These are phyloP conservation scores for Diaporthe amygdali DNA, from an alignment of 2,329 filamentous ascomycete species.

Conservation along the genomic window DNA sequence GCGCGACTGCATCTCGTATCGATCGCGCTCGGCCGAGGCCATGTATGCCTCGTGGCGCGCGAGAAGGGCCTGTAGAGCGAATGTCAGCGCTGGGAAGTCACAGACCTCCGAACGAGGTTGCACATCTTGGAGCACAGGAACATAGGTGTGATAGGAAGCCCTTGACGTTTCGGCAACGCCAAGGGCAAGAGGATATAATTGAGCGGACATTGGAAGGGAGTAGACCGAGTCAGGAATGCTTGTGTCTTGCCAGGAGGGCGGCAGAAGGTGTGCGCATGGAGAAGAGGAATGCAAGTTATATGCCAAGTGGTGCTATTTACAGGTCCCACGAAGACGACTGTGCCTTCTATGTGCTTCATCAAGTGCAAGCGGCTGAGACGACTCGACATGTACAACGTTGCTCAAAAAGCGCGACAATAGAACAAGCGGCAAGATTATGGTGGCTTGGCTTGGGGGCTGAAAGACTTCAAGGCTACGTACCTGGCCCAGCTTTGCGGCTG, in stretches of 20 bases:
- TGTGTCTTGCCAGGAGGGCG: not conserved
- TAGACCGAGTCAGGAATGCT: slow-evolving; percentile 31
- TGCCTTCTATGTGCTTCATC: not conserved
- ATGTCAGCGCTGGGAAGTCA: slow-evolving; percentile 68
- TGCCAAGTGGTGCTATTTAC: not conserved
- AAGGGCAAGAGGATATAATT: slow-evolving; percentile 5
- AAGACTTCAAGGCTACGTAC: slow-evolving; percentile 58
- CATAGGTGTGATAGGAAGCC: not conserved
- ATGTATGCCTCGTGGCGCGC: slow-evolving; percentile 94
- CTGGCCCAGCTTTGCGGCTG: slow-evolving; percentile 88
- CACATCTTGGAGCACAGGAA: slow-evolving; percentile 19
- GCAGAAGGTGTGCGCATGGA: not conserved
- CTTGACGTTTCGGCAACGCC: slow-evolving; percentile 2
- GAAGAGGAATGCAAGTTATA: not conserved
- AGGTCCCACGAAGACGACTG: not conserved
- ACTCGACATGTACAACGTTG: slow-evolving; percentile 11
- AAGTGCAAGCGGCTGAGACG: not conserved
- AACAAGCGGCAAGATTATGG: not conserved
- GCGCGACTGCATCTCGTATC: slow-evolving; percentile 70
- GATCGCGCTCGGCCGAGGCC: slow-evolving; percentile 87
- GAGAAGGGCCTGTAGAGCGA: slow-evolving; percentile 81
- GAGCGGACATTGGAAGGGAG: not conserved
- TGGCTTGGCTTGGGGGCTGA: slow-evolving; percentile 1
- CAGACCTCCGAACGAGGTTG: not conserved
- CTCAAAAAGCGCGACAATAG: not conserved